These are phyloP conservation scores for Ambrosiella xylebori DNA, from an alignment of 2,329 filamentous ascomycete species.

Conservation along the genomic window DNA sequence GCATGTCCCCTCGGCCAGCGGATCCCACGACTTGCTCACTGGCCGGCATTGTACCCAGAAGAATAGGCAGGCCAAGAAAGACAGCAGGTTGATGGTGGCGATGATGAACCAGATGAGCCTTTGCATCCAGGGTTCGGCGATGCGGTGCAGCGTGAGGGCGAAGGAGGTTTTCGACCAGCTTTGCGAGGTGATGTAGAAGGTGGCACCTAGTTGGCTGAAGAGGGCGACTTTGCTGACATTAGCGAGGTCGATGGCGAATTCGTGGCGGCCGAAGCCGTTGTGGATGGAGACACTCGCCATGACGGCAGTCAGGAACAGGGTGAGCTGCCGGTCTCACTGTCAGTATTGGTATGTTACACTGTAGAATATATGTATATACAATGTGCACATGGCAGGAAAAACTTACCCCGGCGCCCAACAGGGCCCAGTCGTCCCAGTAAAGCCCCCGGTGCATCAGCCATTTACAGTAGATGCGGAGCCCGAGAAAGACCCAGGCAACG, in stretches of 20 bases:
- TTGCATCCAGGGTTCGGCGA: slow-evolving; percentile 16
- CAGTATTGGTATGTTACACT: background rate
- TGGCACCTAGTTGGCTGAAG: slow-evolving; percentile 2
- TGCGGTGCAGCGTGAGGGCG: slow-evolving; percentile 18
- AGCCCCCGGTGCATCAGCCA: slow-evolving; percentile 20
- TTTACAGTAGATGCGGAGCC: slow-evolving; percentile 23
- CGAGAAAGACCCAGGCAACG: slow-evolving; percentile 14
- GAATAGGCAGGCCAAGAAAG: slow-evolving; percentile 15
- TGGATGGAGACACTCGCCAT: slow-evolving; percentile 12
- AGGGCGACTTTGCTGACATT: background rate
- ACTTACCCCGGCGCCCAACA: slow-evolving; percentile 18
- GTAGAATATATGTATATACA: background rate
- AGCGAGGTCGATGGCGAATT: slow-evolving; percentile 9
- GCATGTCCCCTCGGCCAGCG: slow-evolving; percentile 15
- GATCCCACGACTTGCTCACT: slow-evolving; percentile 16
- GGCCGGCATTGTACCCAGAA: slow-evolving; percentile 18
- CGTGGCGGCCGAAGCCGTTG: slow-evolving; percentile 14
- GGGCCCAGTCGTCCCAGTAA: slow-evolving; percentile 23
- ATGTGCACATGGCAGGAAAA: too few relatives aligned
- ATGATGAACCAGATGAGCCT: slow-evolving; percentile 18
- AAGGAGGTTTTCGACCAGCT: slow-evolving; percentile 17
- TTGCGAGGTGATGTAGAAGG: slow-evolving; percentile 6
- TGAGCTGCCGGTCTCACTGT: background rate
- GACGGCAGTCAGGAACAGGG: background rate
- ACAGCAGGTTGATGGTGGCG: slow-evolving; percentile 16